These are phyloP conservation scores for Graphilbum sp. DNA, from an alignment of 2,329 filamentous ascomycete genomes.

Conservation along the genomic window DNA sequence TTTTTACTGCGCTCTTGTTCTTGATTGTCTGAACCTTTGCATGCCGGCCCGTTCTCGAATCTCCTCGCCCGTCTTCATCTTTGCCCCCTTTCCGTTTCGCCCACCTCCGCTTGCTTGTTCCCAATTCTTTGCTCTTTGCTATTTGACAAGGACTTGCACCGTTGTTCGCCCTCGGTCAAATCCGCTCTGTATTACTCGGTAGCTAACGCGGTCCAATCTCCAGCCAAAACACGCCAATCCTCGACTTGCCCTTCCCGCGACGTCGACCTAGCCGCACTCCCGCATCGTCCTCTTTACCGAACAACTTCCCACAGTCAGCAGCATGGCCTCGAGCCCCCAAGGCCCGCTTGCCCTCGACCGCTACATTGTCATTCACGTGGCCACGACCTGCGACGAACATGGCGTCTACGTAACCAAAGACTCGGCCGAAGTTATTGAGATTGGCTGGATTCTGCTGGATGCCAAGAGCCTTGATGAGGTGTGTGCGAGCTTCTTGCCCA, in stretches of 20 bases:
- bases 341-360: conserved; percentile 64
- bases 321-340: conserved; percentile 28
- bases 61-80: no score
- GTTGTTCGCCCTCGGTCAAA: no score
- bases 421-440: conserved; percentile 96
- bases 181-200: no score
- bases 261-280: background rate
- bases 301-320: conserved; percentile 11
- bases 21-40: no score
- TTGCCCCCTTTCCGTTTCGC: background rate
- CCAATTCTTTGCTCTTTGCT: background rate
- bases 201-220: no score
- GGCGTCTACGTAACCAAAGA: conserved; percentile 99
- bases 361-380: conserved; percentile 96
- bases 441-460: conserved; percentile 94
- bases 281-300: background rate
- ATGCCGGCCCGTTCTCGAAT: no score
- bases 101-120: no score
- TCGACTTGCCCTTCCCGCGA: background rate
- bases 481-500: conserved; percentile 12
- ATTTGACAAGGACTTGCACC: no score
- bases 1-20: no score
- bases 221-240: no score
- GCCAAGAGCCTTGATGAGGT: conserved; percentile 88
- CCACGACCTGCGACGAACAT: conserved; percentile 97